Evolutionary conservation across 2,329 filamentous ascomycete genomes (phyloP).

Genomic region (Cucurbitaria berberidis): DNA sequence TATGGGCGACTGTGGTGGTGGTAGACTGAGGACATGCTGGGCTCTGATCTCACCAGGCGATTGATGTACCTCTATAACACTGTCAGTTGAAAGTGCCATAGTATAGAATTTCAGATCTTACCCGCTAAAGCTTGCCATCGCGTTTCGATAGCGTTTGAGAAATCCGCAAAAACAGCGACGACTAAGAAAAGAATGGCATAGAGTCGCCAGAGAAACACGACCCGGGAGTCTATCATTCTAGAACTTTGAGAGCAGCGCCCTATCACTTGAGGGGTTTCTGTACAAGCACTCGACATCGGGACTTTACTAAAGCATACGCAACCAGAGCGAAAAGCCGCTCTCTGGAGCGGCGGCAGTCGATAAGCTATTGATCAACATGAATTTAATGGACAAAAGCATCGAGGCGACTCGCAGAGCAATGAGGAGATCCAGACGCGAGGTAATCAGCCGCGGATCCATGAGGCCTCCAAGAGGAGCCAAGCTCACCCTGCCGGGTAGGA

Average conservation of each 20-base stretch:
- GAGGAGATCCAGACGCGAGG: conserved; percentile 15
- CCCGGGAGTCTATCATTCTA: conserved; percentile 2
- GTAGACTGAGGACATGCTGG: conserved; percentile 15
- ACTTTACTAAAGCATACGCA: not conserved
- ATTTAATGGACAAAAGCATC: conserved; percentile 5
- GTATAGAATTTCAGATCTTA: conserved; percentile 4
- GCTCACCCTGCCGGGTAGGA: conserved; percentile 10
- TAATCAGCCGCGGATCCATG: conserved; percentile 19
- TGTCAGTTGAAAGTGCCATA: conserved; percentile 5
- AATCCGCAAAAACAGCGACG: conserved; percentile 7
- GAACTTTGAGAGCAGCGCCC: not conserved
- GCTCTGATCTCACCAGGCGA: conserved; percentile 19
- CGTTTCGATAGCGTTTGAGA: conserved; percentile 7
- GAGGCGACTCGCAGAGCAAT: not conserved
- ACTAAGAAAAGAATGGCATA: conserved; percentile 5
- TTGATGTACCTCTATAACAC: conserved; percentile 4
- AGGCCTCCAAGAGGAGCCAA: conserved; percentile 23
- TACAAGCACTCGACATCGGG: not conserved
- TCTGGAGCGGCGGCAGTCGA: conserved; percentile 15
- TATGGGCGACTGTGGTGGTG: not conserved
- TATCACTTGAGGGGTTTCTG: not conserved
- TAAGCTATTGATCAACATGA: conserved; percentile 11
- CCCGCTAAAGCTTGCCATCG: conserved; percentile 5
- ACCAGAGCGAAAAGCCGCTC: conserved; percentile 7
- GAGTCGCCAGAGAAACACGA: conserved; percentile 10